Conservation (phyloP, 441 rosid species). For the Lepidium campestre region DNA sequence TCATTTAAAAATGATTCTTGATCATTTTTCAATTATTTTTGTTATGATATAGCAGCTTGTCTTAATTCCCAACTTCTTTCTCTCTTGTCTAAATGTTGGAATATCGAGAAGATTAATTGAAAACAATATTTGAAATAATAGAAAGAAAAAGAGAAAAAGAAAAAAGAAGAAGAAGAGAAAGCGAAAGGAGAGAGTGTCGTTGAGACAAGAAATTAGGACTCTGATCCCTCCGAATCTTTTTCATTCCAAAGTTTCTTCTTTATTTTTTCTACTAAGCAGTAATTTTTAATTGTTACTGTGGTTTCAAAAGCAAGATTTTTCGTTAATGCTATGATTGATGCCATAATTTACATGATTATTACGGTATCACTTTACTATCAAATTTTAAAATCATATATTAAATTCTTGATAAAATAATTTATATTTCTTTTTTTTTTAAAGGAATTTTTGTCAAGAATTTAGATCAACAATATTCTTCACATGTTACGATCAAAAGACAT, state of each 20-base stretch:
- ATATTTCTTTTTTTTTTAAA: too few species aligned
- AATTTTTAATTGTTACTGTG: background rate
- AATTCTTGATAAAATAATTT: background rate
- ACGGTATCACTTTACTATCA: slow-evolving; percentile 6
- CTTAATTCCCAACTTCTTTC: background rate
- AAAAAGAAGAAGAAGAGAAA: slow-evolving; percentile 29
- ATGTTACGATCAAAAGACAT: too few species aligned
- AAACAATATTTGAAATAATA: background rate
- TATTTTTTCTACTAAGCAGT: background rate
- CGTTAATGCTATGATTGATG: slow-evolving; percentile 20
- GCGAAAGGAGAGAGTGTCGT: slow-evolving; percentile 26
- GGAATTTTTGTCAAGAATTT: too few species aligned
- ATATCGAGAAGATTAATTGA: background rate
- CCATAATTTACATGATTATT: slow-evolving; percentile 24
- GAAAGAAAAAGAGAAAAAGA: slow-evolving; percentile 14
- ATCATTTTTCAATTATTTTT: background rate
- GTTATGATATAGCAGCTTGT: background rate
- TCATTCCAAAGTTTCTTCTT: slow-evolving; percentile 39
- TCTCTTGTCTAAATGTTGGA: background rate
- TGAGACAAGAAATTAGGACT: slow-evolving; percentile 19
- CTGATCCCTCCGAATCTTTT: slow-evolving; percentile 59
- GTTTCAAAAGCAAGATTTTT: slow-evolving; percentile 6
- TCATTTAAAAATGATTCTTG: background rate
- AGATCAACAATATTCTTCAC: too few species aligned
- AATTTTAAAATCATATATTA: background rate